Evolutionary conservation across 2,329 filamentous ascomycete genomes (phyloP), one percentile per base, ranked within the genome.

Genomic region (Aspergillus luchuensis): DNA sequence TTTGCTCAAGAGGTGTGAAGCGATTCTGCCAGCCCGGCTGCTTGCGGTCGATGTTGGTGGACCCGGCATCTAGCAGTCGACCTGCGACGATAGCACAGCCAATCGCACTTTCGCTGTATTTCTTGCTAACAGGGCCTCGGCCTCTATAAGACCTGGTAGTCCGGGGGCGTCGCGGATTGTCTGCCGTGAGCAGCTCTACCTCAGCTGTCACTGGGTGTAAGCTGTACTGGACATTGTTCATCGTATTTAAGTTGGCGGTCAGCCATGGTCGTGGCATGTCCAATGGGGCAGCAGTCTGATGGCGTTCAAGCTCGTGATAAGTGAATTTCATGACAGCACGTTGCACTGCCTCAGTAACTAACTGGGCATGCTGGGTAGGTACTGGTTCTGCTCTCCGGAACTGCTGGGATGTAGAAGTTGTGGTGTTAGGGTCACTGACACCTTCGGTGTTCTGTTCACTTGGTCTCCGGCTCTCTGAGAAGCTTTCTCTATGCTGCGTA

Each of bases 31-130:
- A 69, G 3, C 57, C 56, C 7, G 57, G 21, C 6, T 52, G 19
- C 17, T 58, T 48, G 17, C 69, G 69, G 51, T 79, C 76, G 5
- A 69, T 62, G 7, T 64, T 65, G 1, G 76, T 77, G 10, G 70
- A 74, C 10, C 76, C 76, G 5, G 70, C 73, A 45, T 76, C 69
- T 6, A 75, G 67, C n/a, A 79, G 59, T 55, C 65, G 74, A 1
- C 72, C 76, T 2, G 69, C 64, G n/a, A 76, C 71, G 49, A 78
- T 74, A 5, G 68, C 60, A 49, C 68, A 71, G 52, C 78, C 75
- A 13, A 76, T 60, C 8, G 65, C 61, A 56, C 65, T 67, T 8
- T 73, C 72, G 5, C 10, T 13, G n/a, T 60, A 62, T 1, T 51
- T 33, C 4, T 30, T 17, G 56, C 68, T 70, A 8, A 72, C 56